These are phyloP conservation scores for Ramaria sp. DNA, from an alignment of 768 basidiomycete genomes.

Conservation along the genomic window DNA sequence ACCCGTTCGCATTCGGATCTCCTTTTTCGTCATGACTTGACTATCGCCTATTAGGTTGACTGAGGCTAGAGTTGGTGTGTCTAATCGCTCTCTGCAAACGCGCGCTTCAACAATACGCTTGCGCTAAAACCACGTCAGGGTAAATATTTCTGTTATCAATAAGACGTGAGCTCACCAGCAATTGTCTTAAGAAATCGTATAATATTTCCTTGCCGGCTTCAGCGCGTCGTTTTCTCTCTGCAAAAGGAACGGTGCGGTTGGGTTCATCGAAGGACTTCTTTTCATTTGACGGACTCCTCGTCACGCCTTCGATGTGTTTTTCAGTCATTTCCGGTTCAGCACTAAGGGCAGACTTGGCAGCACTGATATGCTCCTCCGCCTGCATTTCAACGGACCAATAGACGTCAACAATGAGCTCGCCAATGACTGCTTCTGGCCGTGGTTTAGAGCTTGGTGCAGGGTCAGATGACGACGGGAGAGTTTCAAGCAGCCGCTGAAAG, in stretches of 20 bases:
- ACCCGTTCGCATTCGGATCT: slow-evolving; percentile 69
- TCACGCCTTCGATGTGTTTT: not conserved
- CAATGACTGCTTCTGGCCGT: slow-evolving; percentile 28
- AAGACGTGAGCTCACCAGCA: slow-evolving; percentile 39
- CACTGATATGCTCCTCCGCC: slow-evolving; percentile 57
- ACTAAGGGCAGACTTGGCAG: slow-evolving; percentile 36
- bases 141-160: not conserved
- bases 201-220: slow-evolving; percentile 59
- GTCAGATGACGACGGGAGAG: slow-evolving; percentile 65
- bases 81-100: slow-evolving; percentile 66
- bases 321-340: not conserved
- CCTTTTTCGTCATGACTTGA: slow-evolving; percentile 59
- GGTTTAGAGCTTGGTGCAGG: slow-evolving; percentile 22
- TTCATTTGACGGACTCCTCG: not conserved
- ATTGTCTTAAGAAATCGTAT: slow-evolving; percentile 43
- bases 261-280: not conserved
- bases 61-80: slow-evolving; percentile 48
- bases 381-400: slow-evolving; percentile 75
- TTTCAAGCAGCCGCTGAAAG: slow-evolving; percentile 47
- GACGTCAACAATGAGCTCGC: slow-evolving; percentile 67
- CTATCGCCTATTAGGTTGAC: slow-evolving; percentile 66
- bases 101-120: slow-evolving; percentile 43
- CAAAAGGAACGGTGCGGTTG: not conserved
- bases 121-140: not conserved
- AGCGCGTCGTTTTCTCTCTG: slow-evolving; percentile 18